phyloP scores from a whole-genome alignment of 495 filamentous ascomycete species.

The Podospora australis region DNA sequence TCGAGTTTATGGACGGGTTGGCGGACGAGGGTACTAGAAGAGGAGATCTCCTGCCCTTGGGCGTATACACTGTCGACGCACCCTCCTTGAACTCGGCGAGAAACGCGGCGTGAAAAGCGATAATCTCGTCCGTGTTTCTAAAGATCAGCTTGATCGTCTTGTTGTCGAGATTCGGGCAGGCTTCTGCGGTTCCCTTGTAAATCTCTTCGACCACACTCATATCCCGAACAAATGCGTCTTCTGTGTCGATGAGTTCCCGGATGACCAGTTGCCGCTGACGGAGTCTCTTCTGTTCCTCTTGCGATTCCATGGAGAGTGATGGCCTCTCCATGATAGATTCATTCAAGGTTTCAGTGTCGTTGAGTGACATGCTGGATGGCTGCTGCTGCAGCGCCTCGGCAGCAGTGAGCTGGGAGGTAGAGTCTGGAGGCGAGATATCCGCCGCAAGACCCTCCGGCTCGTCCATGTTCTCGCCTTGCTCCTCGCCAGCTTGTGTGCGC shows the following conservation, averaged over 20 bases:
- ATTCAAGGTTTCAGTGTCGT: slow-evolving; percentile 5
- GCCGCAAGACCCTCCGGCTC: slow-evolving; percentile 28
- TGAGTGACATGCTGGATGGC: slow-evolving; percentile 11
- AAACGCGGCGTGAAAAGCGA: slow-evolving; percentile 72
- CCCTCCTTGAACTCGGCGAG: slow-evolving; percentile 71
- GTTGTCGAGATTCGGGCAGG: slow-evolving; percentile 67
- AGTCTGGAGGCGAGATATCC: slow-evolving; percentile 26
- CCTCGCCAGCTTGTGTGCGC: too few species aligned
- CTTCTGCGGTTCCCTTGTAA: slow-evolving; percentile 88
- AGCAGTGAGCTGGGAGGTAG: slow-evolving; percentile 29
- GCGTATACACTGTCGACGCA: slow-evolving; percentile 63
- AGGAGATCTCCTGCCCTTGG: slow-evolving; percentile 39
- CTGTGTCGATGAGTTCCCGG: slow-evolving; percentile 87
- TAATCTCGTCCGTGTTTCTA: slow-evolving; percentile 80
- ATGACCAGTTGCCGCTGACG: slow-evolving; percentile 69
- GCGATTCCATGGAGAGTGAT: slow-evolving; percentile 19
- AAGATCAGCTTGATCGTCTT: slow-evolving; percentile 86
- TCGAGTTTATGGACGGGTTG: too few species aligned
- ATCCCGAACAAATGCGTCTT: slow-evolving; percentile 77
- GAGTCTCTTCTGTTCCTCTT: slow-evolving; percentile 41
- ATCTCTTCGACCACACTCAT: slow-evolving; percentile 96
- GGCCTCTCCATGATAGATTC: slow-evolving; percentile 11
- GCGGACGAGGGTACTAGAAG: slow-evolving; percentile 21
- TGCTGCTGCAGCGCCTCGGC: slow-evolving; percentile 26
- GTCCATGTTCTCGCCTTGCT: slow-evolving; percentile 20